Percentiles rank a stretch among this genome's conserved stretches.
Conservation (phyloP, 2,329 filamentous ascomycete species). For the Hypoxylon rubiginosum region DNA sequence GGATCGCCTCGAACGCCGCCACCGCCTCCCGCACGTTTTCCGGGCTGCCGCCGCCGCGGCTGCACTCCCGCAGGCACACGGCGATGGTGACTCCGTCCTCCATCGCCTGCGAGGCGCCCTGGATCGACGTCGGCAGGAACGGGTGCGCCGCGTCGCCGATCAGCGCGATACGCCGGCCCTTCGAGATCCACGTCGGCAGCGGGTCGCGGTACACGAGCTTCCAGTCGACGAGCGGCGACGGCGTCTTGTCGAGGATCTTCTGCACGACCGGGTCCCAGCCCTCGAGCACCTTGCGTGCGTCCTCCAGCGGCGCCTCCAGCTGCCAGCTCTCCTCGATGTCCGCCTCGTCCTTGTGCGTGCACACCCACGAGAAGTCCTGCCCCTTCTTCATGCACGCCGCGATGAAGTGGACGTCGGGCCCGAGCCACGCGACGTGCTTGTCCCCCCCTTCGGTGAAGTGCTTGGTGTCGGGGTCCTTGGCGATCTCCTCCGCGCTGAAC, state of each 20-base stretch:
- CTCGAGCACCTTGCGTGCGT: slow-evolving; percentile 50
- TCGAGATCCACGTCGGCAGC: slow-evolving; percentile 58
- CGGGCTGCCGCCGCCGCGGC: slow-evolving; percentile 50
- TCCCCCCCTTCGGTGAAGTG: slow-evolving; percentile 64
- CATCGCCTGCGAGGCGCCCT: slow-evolving; percentile 63
- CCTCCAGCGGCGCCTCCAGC: slow-evolving; percentile 41
- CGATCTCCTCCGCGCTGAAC: slow-evolving; percentile 60
- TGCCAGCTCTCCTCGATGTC: slow-evolving; percentile 49
- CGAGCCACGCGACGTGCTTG: slow-evolving; percentile 66
- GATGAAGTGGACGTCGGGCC: slow-evolving; percentile 66
- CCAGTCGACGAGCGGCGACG: slow-evolving; percentile 53
- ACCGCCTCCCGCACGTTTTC: slow-evolving; percentile 57
- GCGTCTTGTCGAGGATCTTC: slow-evolving; percentile 57
- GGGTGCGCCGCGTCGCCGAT: slow-evolving; percentile 66
- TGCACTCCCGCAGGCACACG: slow-evolving; percentile 55
- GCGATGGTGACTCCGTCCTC: slow-evolving; percentile 64
- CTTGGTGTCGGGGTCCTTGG: slow-evolving; percentile 58
- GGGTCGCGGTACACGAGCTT: slow-evolving; percentile 57
- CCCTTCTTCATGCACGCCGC: slow-evolving; percentile 66
- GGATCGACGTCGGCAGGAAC: slow-evolving; percentile 62
- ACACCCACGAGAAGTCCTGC: slow-evolving; percentile 67
- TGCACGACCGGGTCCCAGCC: slow-evolving; percentile 55
- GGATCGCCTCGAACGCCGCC: slow-evolving; percentile 59
- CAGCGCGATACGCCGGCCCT: slow-evolving; percentile 56
- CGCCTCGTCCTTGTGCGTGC: slow-evolving; percentile 59